Conservation (phyloP, 192 early-diverging fungal genomes). For the Entophlyctis luteolus region DNA sequence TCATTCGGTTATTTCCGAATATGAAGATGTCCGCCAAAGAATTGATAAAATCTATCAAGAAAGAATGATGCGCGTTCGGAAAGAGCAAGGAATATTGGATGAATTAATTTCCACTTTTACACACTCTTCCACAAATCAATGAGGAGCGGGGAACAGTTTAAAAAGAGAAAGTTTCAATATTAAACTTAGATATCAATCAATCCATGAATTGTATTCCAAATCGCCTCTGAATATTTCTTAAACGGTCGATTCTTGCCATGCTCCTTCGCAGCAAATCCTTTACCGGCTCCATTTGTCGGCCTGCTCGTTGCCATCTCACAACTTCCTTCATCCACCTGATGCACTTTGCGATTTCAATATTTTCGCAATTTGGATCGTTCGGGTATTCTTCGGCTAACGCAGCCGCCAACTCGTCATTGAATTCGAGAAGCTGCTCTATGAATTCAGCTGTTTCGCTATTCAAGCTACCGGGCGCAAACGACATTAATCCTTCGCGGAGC, state of each 20-base stretch:
- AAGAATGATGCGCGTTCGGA: neutral
- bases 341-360: slow-evolving; percentile 31
- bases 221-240: slow-evolving; percentile 31
- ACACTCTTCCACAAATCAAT: no score
- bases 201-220: slow-evolving; percentile 27
- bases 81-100: slow-evolving; percentile 5
- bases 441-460: slow-evolving; percentile 43
- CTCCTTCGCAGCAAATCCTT: slow-evolving; percentile 33
- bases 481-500: slow-evolving; percentile 28
- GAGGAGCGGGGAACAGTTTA: no score
- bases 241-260: slow-evolving; percentile 42
- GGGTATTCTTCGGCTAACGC: neutral
- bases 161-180: no score
- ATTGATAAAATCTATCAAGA: slow-evolving; percentile 17
- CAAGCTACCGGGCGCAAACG: slow-evolving; percentile 33
- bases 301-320: slow-evolving; percentile 35
- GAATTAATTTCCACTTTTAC: neutral
- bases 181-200: no score
- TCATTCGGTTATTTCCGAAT: neutral
- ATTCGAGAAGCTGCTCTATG: slow-evolving; percentile 22
- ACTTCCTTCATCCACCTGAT: slow-evolving; percentile 37
- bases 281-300: slow-evolving; percentile 38
- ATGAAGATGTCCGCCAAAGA: neutral
- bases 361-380: neutral
- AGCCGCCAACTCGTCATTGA: neutral